phyloP scores from a whole-genome alignment of 441 rosid species.

The Gossypium schwendimanii region DNA sequence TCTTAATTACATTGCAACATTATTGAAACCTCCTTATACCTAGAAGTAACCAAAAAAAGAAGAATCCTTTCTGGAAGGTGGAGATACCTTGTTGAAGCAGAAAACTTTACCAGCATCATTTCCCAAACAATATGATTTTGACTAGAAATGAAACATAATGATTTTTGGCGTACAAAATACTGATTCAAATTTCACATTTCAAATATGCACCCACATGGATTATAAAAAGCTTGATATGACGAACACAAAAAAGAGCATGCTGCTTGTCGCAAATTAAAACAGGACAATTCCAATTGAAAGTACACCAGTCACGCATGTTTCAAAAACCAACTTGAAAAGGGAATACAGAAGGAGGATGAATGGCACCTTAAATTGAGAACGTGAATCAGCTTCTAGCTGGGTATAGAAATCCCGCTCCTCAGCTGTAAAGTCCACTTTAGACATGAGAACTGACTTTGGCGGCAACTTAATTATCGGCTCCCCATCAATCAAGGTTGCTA shows the following conservation, averaged over 20 bases:
- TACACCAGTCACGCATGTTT: not conserved
- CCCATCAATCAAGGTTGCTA: conserved; percentile 82
- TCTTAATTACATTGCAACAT: conserved; percentile 1
- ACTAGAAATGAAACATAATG: not conserved
- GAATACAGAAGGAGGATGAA: not conserved
- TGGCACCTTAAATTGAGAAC: conserved; percentile 69
- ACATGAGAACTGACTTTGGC: conserved; percentile 57
- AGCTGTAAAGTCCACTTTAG: conserved; percentile 64
- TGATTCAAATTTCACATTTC: not conserved
- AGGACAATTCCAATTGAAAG: not conserved
- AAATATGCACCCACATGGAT: not conserved
- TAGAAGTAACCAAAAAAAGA: not conserved
- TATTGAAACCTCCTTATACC: not conserved
- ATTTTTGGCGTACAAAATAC: not conserved
- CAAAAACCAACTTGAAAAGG: not conserved
- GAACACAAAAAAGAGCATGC: not conserved
- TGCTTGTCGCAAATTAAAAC: conserved; percentile 3
- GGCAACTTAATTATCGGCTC: conserved; percentile 79
- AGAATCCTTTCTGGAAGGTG: not conserved
- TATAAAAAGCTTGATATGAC: not conserved
- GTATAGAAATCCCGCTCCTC: conserved; percentile 84
- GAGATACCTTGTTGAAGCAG: not conserved
- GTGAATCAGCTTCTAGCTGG: conserved; percentile 77
- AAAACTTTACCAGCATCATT: not conserved
- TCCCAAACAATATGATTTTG: not conserved